Evolutionary conservation across 2,329 filamentous ascomycete genomes (phyloP).

Genomic region (Cladosporium sp.): DNA sequence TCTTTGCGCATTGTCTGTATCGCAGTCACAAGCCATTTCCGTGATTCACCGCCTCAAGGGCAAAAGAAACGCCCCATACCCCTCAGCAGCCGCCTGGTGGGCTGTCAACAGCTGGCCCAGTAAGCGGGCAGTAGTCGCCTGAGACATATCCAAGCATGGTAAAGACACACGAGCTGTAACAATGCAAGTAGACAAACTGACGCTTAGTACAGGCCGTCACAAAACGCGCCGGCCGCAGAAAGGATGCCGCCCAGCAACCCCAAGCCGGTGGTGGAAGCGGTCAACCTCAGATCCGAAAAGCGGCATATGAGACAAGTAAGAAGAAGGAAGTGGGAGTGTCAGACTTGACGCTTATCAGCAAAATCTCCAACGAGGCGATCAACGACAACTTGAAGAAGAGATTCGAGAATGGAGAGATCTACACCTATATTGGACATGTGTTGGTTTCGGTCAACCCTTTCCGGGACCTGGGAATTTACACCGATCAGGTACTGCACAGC

Average conservation of each 20-base stretch:
- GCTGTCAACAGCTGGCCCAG: constrained; percentile 12
- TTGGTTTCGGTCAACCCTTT: constrained; percentile 98
- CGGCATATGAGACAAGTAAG: constrained; percentile 90
- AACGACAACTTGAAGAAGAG: constrained; percentile 98
- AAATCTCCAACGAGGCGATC: constrained; percentile 98
- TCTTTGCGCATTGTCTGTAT: not conserved
- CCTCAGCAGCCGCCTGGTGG: constrained; percentile 4
- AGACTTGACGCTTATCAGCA: constrained; percentile 94
- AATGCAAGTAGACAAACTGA: not conserved
- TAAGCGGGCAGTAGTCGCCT: constrained; percentile 7
- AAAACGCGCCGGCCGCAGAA: constrained; percentile 57
- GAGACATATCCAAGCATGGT: constrained; percentile 5
- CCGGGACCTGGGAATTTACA: constrained; percentile 92
- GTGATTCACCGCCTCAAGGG: not conserved
- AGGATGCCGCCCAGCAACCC: constrained; percentile 42
- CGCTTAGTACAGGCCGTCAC: constrained; percentile 45
- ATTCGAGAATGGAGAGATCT: constrained; percentile 96
- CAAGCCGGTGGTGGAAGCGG: constrained; percentile 41
- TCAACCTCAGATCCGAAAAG: constrained; percentile 80
- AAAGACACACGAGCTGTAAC: not conserved
- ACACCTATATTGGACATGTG: constrained; percentile 99
- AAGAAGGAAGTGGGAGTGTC: constrained; percentile 99
- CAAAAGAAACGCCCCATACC: not conserved
- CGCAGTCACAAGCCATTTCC: not conserved
- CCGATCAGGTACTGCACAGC: constrained; percentile 84